These are phyloP conservation scores for Metschnikowia arizonensis DNA, from an alignment of 805 yeast genomes.

Conservation along the genomic window DNA sequence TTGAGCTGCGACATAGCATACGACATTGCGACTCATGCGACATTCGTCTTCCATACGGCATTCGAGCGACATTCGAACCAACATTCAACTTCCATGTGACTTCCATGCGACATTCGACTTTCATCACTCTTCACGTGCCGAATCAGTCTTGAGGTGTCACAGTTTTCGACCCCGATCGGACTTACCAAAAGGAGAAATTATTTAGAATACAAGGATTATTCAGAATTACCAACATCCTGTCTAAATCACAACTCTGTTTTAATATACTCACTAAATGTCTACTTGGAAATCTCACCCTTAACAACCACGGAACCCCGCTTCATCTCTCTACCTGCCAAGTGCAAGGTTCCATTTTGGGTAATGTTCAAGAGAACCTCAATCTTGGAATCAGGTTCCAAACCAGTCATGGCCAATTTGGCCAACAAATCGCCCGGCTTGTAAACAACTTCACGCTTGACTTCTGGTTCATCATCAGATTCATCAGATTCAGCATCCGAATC, in stretches of 20 bases:
- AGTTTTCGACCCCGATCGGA: no score
- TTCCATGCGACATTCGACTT: no score
- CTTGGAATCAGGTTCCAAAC: conserved; percentile 57
- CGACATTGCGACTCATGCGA: no score
- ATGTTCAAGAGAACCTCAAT: conserved; percentile 69
- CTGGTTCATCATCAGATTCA: conserved; percentile 82
- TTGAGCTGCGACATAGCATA: neutral
- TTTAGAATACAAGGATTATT: no score
- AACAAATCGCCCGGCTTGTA: conserved; percentile 69
- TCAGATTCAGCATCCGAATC: conserved; percentile 44
- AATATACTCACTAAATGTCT: neutral
- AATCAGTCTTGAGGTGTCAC: no score
- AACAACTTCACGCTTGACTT: conserved; percentile 69
- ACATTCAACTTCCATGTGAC: no score
- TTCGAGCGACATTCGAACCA: no score
- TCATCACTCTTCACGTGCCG: no score
- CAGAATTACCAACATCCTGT: no score
- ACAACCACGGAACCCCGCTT: conserved; percentile 53
- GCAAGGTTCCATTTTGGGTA: conserved; percentile 60
- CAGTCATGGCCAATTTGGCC: conserved; percentile 74
- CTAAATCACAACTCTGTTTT: no score
- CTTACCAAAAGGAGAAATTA: no score
- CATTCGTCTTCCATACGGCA: no score
- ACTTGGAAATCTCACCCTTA: conserved; percentile 46
- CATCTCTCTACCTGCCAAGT: conserved; percentile 62